Evolutionary conservation across 805 yeast species (phyloP).

Genomic region (Brettanomyces naardenensis): DNA sequence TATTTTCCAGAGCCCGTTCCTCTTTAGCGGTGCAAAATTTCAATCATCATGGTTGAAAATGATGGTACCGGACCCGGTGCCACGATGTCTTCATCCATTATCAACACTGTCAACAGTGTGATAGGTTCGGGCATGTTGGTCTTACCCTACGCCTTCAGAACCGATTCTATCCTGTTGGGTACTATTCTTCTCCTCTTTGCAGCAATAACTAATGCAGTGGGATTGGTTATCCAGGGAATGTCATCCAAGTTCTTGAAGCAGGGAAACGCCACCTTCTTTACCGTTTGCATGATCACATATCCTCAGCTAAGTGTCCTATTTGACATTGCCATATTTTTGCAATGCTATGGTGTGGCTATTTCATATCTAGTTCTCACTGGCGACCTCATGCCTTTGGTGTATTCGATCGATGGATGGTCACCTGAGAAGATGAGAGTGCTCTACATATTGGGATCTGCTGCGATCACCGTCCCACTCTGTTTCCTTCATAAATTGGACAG

Average conservation of each 20-base stretch:
- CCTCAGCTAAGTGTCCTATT: constrained; percentile 65
- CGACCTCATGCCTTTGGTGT: constrained; percentile 60
- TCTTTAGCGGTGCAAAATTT: too few relatives aligned
- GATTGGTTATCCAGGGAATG: constrained; percentile 54
- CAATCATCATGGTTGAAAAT: neutral
- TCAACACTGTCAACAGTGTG: constrained; percentile 68
- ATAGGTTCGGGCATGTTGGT: constrained; percentile 78
- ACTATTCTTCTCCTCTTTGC: constrained; percentile 47
- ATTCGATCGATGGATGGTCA: constrained; percentile 28
- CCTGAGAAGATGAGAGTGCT: constrained; percentile 31
- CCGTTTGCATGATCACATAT: constrained; percentile 61
- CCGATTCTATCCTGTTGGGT: constrained; percentile 62
- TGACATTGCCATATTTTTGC: constrained; percentile 66
- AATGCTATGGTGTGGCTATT: constrained; percentile 73
- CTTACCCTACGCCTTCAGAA: constrained; percentile 62
- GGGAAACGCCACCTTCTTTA: constrained; percentile 65
- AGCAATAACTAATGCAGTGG: constrained; percentile 59
- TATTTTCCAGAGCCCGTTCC: too few relatives aligned
- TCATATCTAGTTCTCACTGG: constrained; percentile 70
- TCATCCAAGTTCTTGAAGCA: constrained; percentile 47
- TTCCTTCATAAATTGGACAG: constrained; percentile 57
- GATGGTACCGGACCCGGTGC: constrained; percentile 26
- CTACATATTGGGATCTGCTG: constrained; percentile 45
- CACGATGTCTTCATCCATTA: constrained; percentile 48
- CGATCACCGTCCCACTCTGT: constrained; percentile 56